Percentiles rank a stretch among this genome's conserved stretches.
Conservation (phyloP, 2,329 filamentous ascomycete species). For the Cyanodermella asteris region DNA sequence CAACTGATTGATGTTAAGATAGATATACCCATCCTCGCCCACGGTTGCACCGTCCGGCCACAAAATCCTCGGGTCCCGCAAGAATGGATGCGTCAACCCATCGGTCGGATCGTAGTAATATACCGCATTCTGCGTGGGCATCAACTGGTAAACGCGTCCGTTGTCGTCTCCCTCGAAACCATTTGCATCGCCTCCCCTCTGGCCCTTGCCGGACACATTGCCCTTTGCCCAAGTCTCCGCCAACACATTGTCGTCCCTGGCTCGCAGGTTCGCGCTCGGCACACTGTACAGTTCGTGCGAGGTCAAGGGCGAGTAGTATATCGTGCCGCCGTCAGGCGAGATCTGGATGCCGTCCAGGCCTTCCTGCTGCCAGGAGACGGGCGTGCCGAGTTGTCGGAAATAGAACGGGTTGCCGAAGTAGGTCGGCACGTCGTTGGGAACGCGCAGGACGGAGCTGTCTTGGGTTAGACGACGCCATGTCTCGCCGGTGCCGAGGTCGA, state of each 20-base stretch:
- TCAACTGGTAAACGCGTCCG: constrained; percentile 24
- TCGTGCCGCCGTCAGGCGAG: constrained; percentile 14
- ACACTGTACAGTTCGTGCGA: constrained; percentile 15
- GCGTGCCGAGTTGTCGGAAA: constrained; percentile 8
- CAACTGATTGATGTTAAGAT: constrained; percentile 28
- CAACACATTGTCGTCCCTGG: constrained; percentile 12
- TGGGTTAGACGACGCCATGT: constrained; percentile 9
- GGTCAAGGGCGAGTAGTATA: constrained; percentile 23
- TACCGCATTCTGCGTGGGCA: constrained; percentile 24
- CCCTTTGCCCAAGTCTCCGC: constrained; percentile 21
- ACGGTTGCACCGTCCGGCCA: constrained; percentile 23
- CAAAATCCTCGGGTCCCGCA: constrained; percentile 21
- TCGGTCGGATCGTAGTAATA: constrained; percentile 22
- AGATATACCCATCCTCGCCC: constrained; percentile 23
- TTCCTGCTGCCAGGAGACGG: constrained; percentile 12
- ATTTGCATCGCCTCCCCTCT: constrained; percentile 23
- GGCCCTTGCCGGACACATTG: constrained; percentile 24
- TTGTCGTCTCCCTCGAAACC: constrained; percentile 23
- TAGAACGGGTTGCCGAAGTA: constrained; percentile 17
- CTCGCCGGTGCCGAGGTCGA: constrained; percentile 9
- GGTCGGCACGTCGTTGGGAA: constrained; percentile 13
- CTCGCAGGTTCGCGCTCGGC: constrained; percentile 16
- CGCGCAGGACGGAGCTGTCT: constrained; percentile 9
- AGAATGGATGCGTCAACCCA: constrained; percentile 16
- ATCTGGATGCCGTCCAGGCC: constrained; percentile 16